Percentiles rank a stretch among this genome's conserved stretches.
Evolutionary conservation across 352 stramenopile species (phyloP).

Genomic region (Phytopythium helicoides): DNA sequence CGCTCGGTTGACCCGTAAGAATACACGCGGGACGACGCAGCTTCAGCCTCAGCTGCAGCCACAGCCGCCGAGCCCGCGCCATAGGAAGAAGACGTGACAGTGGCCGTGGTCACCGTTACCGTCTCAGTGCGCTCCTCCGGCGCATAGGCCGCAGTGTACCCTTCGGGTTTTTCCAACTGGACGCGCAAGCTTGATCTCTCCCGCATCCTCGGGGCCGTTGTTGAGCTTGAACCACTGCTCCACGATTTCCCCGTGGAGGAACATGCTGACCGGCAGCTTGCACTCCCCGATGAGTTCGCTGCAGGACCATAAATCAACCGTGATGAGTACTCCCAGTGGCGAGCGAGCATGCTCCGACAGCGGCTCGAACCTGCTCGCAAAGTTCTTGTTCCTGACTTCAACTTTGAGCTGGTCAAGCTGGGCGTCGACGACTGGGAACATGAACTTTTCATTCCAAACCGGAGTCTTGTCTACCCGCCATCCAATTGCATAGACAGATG

Average conservation of each 20-base stretch:
- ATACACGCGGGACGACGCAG: no score
- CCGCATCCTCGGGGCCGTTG: slow-evolving; percentile 52
- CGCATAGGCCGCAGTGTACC: not conserved
- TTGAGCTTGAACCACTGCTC: slow-evolving; percentile 84
- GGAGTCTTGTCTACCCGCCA: slow-evolving; percentile 67
- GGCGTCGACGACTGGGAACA: slow-evolving; percentile 63
- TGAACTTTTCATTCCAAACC: slow-evolving; percentile 81
- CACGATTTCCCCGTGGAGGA: slow-evolving; percentile 52
- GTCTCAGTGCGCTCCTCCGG: not conserved
- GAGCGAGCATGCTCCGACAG: not conserved
- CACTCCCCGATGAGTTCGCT: slow-evolving; percentile 73
- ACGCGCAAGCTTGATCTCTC: slow-evolving; percentile 83
- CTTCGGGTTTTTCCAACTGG: slow-evolving; percentile 21
- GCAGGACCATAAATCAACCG: not conserved
- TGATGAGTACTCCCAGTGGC: not conserved
- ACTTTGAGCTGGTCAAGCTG: slow-evolving; percentile 70
- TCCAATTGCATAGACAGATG: not conserved
- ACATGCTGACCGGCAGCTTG: slow-evolving; percentile 71
- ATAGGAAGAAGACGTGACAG: not conserved
- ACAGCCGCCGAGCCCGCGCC: no score
- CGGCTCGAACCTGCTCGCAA: slow-evolving; percentile 38
- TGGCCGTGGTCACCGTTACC: not conserved
- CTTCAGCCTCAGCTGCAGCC: no score
- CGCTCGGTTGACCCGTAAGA: no score
- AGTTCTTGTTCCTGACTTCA: slow-evolving; percentile 85